phyloP scores from a whole-genome alignment of 106 monocot genomes.

The Dendrobium chrysotoxum region DNA sequence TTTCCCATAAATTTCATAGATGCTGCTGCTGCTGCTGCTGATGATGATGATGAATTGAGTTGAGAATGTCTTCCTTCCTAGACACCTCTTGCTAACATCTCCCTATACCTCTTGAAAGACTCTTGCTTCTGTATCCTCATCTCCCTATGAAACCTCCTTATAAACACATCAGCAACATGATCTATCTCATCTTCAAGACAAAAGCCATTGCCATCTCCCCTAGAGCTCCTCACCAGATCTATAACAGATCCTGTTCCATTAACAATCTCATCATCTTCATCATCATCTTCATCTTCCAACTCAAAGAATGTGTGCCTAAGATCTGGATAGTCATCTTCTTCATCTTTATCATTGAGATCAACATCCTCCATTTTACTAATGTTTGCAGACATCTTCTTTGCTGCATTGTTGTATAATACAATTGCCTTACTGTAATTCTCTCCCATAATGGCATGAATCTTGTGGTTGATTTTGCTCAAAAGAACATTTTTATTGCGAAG shows the following conservation, averaged over 20 bases:
- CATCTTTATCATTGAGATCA: constrained; percentile 4
- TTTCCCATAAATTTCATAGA: background rate
- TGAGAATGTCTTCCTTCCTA: background rate
- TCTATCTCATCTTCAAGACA: constrained; percentile 55
- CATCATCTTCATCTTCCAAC: constrained; percentile 32
- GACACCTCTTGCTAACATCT: constrained; percentile 44
- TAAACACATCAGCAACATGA: constrained; percentile 51
- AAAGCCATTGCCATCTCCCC: constrained; percentile 14
- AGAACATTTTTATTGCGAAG: constrained; percentile 53
- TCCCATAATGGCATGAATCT: constrained; percentile 50
- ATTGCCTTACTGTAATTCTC: constrained; percentile 18
- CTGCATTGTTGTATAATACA: constrained; percentile 20
- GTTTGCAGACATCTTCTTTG: background rate
- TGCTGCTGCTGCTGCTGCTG: no score
- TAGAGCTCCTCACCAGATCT: constrained; percentile 16
- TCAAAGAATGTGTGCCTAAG: constrained; percentile 44
- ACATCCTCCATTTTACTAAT: background rate
- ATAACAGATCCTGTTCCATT: constrained; percentile 24
- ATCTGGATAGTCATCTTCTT: constrained; percentile 34
- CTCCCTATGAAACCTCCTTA: constrained; percentile 52
- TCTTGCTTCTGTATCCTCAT: constrained; percentile 73
- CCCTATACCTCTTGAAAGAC: constrained; percentile 63
- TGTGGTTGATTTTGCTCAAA: constrained; percentile 45
- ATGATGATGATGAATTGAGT: no score
- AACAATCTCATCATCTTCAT: background rate